Evolutionary conservation across 805 yeast genomes (phyloP).

Genomic region (Wickerhamiella allomyrinae): DNA sequence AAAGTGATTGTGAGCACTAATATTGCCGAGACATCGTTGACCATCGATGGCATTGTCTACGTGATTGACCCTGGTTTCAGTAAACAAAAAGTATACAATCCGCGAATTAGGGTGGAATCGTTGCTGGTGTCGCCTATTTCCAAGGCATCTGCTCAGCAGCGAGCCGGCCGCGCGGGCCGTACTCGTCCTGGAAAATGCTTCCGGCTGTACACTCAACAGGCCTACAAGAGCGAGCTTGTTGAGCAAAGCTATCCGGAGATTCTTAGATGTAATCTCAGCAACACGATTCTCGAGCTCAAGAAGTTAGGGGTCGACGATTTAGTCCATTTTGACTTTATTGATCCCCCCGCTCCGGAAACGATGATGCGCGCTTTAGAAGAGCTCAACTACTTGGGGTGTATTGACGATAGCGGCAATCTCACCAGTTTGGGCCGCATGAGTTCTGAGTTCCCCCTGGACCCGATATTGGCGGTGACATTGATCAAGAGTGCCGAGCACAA

Average conservation of each 20-base stretch:
- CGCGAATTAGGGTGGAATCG: conserved; percentile 90
- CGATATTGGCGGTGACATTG: conserved; percentile 85
- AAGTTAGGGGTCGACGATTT: conserved; percentile 90
- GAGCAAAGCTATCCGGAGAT: conserved; percentile 96
- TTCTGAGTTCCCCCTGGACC: conserved; percentile 89
- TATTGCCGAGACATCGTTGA: conserved; percentile 94
- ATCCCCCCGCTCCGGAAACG: conserved; percentile 98
- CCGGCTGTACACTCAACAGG: conserved; percentile 91
- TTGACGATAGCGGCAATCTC: conserved; percentile 81
- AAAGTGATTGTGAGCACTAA: conserved; percentile 86
- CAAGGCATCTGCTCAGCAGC: conserved; percentile 92
- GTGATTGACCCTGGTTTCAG: conserved; percentile 97
- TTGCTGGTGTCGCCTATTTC: conserved; percentile 90
- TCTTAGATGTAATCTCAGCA: conserved; percentile 75
- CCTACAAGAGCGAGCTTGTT: conserved; percentile 81
- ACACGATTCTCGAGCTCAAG: conserved; percentile 83
- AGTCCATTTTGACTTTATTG: conserved; percentile 97
- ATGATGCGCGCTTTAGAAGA: conserved; percentile 99
- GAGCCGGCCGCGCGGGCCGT: conserved; percentile 99
- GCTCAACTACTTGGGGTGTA: conserved; percentile 74
- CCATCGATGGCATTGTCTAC: conserved; percentile 93
- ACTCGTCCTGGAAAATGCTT: conserved; percentile 97
- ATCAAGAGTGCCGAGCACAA: conserved; percentile 74
- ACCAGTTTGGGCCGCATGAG: conserved; percentile 84
- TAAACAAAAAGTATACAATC: conserved; percentile 91